Base-by-base conservation (phyloP, 1,284 basidiomycete genomes). In the Mycena sp. region DNA sequence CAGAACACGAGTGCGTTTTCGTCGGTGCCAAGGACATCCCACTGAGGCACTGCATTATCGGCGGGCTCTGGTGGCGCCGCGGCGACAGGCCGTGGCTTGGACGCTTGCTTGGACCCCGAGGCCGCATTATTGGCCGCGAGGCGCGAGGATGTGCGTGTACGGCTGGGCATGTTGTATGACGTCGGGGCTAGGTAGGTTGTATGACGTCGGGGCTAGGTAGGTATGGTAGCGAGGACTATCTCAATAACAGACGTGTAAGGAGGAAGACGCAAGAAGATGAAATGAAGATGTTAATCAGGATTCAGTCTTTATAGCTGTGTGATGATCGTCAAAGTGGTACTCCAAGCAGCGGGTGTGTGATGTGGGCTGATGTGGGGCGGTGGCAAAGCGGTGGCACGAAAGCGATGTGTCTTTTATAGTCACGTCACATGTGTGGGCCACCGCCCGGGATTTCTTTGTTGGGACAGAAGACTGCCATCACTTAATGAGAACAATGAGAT, bases 1-100 rank as follows among this genome's bases (percentile, higher is more conserved):
- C 38, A 35, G 14, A 23, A 40, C 1, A 67, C 67, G 21, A 72
- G 67, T 21, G 73, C 71, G 59, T 76, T 78, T 58, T 80, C 75
- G 49, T 69, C 72, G 65, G 76, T 75, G 55, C 44, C 28, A 37
- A 23, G 26, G 46, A 49, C 45, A 9, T 41, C 45, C 25, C 35
- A 44, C 6, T 58, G 55, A 37, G 28, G n/a, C 4, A 28, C 21
- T 40, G 23, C 60, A 28, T 60, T 51, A 5, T 51, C 55, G 32
- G 56, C 6, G 41, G 23, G 17, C 7, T 21, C 9, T 25, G 30
- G 21, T 32, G 53, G 44, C 29, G 48, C 45, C 23, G 26, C 32
- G 16, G 51, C 23, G 17, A n/a, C 52, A 32, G 52, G 60, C 30
- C 56, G 26, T 25, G 38, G 32, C 35, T 60, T 59, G 17, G 63